Evolutionary conservation across 139 green algal genomes (phyloP).

Genomic region (Chlorella vulgaris): DNA sequence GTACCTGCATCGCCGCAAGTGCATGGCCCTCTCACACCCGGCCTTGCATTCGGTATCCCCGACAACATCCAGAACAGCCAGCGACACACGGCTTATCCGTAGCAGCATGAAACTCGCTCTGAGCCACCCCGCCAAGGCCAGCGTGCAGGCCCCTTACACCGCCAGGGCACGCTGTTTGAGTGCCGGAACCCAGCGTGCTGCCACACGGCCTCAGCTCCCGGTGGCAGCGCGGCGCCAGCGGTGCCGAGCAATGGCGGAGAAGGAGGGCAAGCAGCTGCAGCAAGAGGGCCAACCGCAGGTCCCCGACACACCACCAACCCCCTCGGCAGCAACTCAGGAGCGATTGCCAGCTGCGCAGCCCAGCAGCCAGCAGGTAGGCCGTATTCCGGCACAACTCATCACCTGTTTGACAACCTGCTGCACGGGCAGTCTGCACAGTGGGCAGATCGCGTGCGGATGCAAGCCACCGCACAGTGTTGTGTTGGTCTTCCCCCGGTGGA

Average conservation of each 20-base stretch:
- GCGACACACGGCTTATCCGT: not conserved
- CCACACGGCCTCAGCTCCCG: not conserved
- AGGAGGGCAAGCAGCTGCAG: constrained; percentile 26
- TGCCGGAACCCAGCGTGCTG: not conserved
- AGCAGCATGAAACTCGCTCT: not conserved
- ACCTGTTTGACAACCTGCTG: not conserved
- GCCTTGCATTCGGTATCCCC: too few relatives aligned
- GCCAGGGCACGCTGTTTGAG: not conserved
- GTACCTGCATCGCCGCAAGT: too few relatives aligned
- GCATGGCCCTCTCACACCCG: too few relatives aligned
- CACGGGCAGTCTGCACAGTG: not conserved
- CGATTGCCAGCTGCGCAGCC: not conserved
- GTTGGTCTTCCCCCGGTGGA: too few relatives aligned
- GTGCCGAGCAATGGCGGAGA: constrained; percentile 3
- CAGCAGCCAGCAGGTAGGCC: not conserved
- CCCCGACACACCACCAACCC: constrained; percentile 26
- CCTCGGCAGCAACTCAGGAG: constrained; percentile 11
- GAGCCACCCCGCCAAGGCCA: not conserved
- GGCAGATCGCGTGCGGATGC: too few relatives aligned
- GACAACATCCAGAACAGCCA: not conserved
- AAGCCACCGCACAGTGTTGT: too few relatives aligned
- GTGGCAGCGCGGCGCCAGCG: not conserved
- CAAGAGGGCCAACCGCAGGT: constrained; percentile 25
- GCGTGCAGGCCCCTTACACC: not conserved
- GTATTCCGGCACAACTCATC: not conserved